Evolutionary conservation across 192 early-diverging fungal genomes (phyloP).

Genomic region (Umbelopsis sp.): DNA sequence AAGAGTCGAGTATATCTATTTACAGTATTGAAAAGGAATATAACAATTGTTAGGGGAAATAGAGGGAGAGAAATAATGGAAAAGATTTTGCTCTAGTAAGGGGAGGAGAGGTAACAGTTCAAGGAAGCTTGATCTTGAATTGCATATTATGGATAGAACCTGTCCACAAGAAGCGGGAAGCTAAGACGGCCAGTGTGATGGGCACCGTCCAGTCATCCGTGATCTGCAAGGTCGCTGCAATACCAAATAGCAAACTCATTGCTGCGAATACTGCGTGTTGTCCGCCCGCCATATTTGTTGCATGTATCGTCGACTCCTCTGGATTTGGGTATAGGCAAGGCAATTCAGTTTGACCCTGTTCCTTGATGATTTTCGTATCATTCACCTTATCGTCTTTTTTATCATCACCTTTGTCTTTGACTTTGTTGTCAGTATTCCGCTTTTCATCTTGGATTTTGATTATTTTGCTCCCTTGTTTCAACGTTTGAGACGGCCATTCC

Average conservation of each 20-base stretch:
- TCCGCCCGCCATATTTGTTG: not conserved
- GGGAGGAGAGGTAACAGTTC: not conserved
- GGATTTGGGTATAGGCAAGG: constrained; percentile 11
- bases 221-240: constrained; percentile 29
- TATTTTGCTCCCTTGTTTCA: not conserved
- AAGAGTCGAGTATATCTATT: constrained; percentile 5
- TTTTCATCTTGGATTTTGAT: not conserved
- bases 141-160: constrained; percentile 29
- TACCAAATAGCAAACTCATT: constrained; percentile 31
- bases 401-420: not conserved
- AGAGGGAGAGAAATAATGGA: not conserved
- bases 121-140: constrained; percentile 28
- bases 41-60: not conserved
- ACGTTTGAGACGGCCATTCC: not conserved
- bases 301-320: not conserved
- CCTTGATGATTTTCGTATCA: not conserved
- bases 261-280: constrained; percentile 25
- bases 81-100: not conserved
- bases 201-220: constrained; percentile 46
- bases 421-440: not conserved
- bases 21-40: constrained; percentile 11
- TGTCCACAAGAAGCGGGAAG: constrained; percentile 40
- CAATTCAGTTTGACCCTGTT: not conserved
- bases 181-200: constrained; percentile 31
- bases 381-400: not conserved